phyloP scores from a whole-genome alignment of 192 early-diverging fungal genomes.

The Linnemannia exigua region DNA sequence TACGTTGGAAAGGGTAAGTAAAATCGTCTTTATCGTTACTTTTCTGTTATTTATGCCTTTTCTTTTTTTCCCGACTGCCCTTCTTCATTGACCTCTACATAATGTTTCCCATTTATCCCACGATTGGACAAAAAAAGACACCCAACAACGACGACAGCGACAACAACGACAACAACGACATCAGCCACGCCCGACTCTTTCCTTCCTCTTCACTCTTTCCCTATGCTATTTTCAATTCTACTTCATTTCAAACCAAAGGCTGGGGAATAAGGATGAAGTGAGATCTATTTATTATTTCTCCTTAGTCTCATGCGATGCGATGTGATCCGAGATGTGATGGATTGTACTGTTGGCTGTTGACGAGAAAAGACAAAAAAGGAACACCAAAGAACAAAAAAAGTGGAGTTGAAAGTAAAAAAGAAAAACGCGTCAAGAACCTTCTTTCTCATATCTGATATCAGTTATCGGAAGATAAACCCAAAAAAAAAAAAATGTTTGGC shows the following conservation, averaged over 20 bases:
- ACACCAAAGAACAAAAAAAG: neutral
- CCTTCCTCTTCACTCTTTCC: neutral
- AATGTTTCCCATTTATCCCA: neutral
- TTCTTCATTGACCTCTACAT: neutral
- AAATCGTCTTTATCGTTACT: neutral
- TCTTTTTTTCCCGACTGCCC: constrained; percentile 3
- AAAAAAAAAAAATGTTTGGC: constrained; percentile 2
- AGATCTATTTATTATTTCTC: neutral
- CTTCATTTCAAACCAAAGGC: neutral
- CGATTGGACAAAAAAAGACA: constrained; percentile 1
- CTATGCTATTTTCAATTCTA: neutral
- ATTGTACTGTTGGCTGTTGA: no score
- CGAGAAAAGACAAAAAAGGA: neutral
- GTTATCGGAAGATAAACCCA: constrained; percentile 7
- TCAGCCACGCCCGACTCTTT: neutral
- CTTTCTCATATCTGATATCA: neutral
- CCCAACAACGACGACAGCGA: neutral
- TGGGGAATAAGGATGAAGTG: neutral
- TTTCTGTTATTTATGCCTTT: neutral
- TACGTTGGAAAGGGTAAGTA: constrained; percentile 96
- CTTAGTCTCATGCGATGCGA: neutral
- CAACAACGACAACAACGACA: neutral
- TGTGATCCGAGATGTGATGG: neutral
- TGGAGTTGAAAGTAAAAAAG: neutral
- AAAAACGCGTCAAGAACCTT: neutral